Evolutionary conservation across 768 basidiomycete species (phyloP).

Genomic region (Russula emetica): DNA sequence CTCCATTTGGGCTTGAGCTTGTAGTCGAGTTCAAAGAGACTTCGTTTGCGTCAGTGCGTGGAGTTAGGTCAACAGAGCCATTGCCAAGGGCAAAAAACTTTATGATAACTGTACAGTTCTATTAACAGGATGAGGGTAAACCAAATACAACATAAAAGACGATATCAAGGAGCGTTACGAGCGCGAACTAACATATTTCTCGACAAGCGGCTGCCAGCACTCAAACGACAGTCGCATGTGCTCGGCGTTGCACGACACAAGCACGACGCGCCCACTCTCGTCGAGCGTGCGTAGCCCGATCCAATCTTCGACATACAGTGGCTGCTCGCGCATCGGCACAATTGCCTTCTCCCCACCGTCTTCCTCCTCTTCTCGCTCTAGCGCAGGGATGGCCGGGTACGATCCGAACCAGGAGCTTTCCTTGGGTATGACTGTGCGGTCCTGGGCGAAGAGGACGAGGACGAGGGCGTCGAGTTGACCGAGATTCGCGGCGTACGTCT

Average conservation of each 20-base stretch:
- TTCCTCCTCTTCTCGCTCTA: slow-evolving; percentile 28
- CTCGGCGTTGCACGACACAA: slow-evolving; percentile 62
- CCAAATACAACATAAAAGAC: background rate
- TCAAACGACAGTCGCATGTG: slow-evolving; percentile 63
- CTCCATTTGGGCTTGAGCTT: too few relatives aligned
- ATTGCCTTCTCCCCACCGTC: slow-evolving; percentile 36
- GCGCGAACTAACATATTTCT: slow-evolving; percentile 31
- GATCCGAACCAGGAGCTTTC: slow-evolving; percentile 86
- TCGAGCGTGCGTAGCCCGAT: slow-evolving; percentile 73
- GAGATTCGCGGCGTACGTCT: slow-evolving; percentile 57
- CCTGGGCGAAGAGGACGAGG: slow-evolving; percentile 67
- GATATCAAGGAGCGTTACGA: background rate
- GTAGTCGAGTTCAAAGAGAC: too few relatives aligned
- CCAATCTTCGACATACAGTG: slow-evolving; percentile 74
- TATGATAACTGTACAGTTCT: too few relatives aligned
- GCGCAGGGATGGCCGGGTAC: slow-evolving; percentile 38
- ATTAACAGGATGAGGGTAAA: too few relatives aligned
- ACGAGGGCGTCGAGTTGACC: slow-evolving; percentile 61
- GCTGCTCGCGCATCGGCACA: slow-evolving; percentile 68
- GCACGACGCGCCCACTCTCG: slow-evolving; percentile 53
- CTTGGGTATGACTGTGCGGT: slow-evolving; percentile 79
- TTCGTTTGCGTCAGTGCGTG: too few relatives aligned
- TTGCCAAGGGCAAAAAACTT: too few relatives aligned
- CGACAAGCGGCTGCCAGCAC: slow-evolving; percentile 36
- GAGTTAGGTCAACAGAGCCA: too few relatives aligned